Evolutionary conservation across 2,329 filamentous ascomycete species (phyloP).

Genomic region (Fusarium kyushuense): DNA sequence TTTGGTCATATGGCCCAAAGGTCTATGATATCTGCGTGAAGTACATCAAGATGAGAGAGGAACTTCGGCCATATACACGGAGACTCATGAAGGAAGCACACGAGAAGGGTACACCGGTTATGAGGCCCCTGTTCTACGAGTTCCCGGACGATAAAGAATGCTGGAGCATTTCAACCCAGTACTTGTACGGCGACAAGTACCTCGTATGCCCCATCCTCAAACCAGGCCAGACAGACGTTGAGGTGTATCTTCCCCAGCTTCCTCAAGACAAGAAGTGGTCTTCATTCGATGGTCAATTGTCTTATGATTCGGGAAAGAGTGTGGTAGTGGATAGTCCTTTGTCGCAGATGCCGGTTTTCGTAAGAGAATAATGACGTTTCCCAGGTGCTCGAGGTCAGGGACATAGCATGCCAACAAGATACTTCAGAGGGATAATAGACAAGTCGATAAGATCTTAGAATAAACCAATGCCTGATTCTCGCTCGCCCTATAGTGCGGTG

Average conservation of each 20-base stretch:
- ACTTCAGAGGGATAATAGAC: not conserved
- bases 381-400: too few relatives aligned
- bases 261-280: slow-evolving; percentile 13
- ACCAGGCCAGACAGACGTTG: slow-evolving; percentile 58
- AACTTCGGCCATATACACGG: slow-evolving; percentile 68
- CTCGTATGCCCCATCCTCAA: slow-evolving; percentile 68
- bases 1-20: slow-evolving; percentile 74
- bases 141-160: slow-evolving; percentile 66
- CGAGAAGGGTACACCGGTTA: slow-evolving; percentile 69
- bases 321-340: slow-evolving; percentile 16
- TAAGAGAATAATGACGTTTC: not conserved
- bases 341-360: slow-evolving; percentile 19
- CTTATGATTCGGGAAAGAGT: slow-evolving; percentile 8
- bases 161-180: slow-evolving; percentile 71
- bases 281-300: slow-evolving; percentile 3
- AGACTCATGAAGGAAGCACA: slow-evolving; percentile 70
- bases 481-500: not conserved
- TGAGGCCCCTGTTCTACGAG: slow-evolving; percentile 72
- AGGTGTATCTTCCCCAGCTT: slow-evolving; percentile 64
- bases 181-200: slow-evolving; percentile 73
- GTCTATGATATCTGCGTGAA: slow-evolving; percentile 70
- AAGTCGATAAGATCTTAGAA: not conserved
- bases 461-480: not conserved
- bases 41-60: slow-evolving; percentile 70
- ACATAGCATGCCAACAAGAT: not conserved